These are phyloP conservation scores for Pseudoscleropodium purum DNA, from an alignment of 225 moss, liverwort and hornwort species.

Conservation along the genomic window DNA sequence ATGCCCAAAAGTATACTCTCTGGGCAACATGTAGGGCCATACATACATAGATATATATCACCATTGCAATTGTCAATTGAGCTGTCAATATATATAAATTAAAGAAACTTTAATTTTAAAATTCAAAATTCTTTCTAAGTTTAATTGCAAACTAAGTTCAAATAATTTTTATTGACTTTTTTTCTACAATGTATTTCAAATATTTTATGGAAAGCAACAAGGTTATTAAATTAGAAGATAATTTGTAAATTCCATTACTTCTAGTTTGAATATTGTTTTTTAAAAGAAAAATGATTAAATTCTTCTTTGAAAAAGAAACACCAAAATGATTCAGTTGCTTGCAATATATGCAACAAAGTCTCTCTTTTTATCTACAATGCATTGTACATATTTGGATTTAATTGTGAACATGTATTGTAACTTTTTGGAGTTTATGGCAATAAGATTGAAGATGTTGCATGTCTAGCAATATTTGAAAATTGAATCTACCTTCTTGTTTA, in stretches of 20 bases:
- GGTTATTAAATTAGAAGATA: background rate
- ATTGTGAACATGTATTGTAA: background rate
- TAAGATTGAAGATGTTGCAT: background rate
- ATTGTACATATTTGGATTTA: background rate
- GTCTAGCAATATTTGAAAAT: background rate
- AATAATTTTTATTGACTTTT: background rate
- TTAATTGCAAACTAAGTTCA: background rate
- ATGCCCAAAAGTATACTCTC: background rate
- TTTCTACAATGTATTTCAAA: background rate
- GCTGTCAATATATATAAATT: background rate
- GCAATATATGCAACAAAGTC: background rate
- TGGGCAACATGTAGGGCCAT: background rate
- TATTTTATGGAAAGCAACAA: background rate
- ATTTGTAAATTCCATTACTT: background rate
- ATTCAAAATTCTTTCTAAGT: background rate
- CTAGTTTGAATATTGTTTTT: background rate
- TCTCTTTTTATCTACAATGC: background rate
- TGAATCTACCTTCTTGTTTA: background rate
- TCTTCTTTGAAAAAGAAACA: background rate
- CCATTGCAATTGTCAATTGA: no score
- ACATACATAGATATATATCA: no score
- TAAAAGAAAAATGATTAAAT: background rate
- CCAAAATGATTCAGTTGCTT: background rate
- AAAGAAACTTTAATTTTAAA: background rate
- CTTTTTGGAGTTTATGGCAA: background rate